A percentile compares a stretch with the other conserved stretches of the same genome.
These are phyloP conservation scores for Cyclaneusma minus DNA, from an alignment of 2,329 filamentous ascomycete genomes.

Conservation along the genomic window DNA sequence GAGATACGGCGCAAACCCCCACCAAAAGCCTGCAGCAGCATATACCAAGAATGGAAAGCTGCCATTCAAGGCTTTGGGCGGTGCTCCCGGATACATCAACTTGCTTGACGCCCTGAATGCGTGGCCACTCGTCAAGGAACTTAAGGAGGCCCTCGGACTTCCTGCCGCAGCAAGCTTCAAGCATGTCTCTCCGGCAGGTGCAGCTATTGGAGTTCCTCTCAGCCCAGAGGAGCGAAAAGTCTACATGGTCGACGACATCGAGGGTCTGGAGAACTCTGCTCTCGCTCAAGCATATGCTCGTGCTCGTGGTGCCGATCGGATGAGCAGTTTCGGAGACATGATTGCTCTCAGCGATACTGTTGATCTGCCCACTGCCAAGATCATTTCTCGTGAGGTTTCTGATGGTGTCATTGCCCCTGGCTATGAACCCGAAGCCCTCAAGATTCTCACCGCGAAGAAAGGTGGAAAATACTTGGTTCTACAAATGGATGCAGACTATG, in stretches of 20 bases:
- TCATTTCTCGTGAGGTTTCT: constrained; percentile 95
- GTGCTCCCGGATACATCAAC: constrained; percentile 93
- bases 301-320: constrained; percentile 88
- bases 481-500: constrained; percentile 81
- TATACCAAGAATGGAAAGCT: constrained; percentile 58
- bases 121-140: constrained; percentile 93
- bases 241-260: constrained; percentile 95
- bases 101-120: constrained; percentile 90
- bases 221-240: constrained; percentile 84
- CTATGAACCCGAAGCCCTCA: constrained; percentile 72
- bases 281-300: constrained; percentile 93
- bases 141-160: constrained; percentile 73
- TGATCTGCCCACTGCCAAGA: constrained; percentile 85
- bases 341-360: constrained; percentile 86
- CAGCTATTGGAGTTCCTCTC: constrained; percentile 81
- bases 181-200: constrained; percentile 93
- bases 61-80: constrained; percentile 88
- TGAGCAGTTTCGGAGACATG: constrained; percentile 96
- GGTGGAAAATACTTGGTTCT: constrained; percentile 91
- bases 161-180: constrained; percentile 97
- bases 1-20: constrained; percentile 91
- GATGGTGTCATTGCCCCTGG: constrained; percentile 90
- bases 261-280: constrained; percentile 68
- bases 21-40: constrained; percentile 91
- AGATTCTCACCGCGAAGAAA: constrained; percentile 95